Base-by-base conservation (phyloP, 345 rosid species). In the Linum lewisii region DNA sequence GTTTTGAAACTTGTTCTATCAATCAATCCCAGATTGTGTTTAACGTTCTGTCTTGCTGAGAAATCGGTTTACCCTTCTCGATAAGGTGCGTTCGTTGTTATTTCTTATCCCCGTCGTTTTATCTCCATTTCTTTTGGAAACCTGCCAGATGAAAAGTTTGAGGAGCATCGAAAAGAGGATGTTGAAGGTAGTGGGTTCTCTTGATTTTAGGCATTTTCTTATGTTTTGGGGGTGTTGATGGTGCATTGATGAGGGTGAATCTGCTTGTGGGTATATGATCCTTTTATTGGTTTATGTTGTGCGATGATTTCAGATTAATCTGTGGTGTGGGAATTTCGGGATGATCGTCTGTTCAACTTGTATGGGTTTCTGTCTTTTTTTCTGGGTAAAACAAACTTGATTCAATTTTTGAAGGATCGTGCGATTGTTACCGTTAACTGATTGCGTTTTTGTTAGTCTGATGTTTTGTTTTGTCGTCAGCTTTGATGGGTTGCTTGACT, bases 221-320 rank as follows among this genome's bases (percentile, higher is more conserved):
- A 54, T 21, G 25, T 54, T 65, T 51, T 53, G 34, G 32, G 51
- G 15, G 15, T 14, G 62, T 57, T 16, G 50, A 23, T 53, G 74
- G 50, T 66, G 71, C 72, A 66, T 74, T 60, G 59, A 24, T 66
- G 20, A 51, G 19, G 63, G 47, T 54, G 58, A 59, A 70, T 66
- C 72, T 24, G 59, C 53, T 24, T 51, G 37, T 63, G 69, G 70
- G 54, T 44, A 21, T 60, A 42, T 60, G 56, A 47, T 53, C 23
- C 2, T 29, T 62, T 32, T n/a, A 8, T 7, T 7, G 18, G 21
- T 57, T 54, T 32, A 22, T 20, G 16, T 50, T 19, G 19, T 8
- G 22, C 13, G 20, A 8, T 51, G 20, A 20, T 20, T 51, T n/a
- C 23, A 23, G 19, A 51, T 51, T 3, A 51, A 3, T 20, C 7